Evolutionary conservation across 371 early-diverging fungal genomes (phyloP).

Genomic region (Mycotypha africana): DNA sequence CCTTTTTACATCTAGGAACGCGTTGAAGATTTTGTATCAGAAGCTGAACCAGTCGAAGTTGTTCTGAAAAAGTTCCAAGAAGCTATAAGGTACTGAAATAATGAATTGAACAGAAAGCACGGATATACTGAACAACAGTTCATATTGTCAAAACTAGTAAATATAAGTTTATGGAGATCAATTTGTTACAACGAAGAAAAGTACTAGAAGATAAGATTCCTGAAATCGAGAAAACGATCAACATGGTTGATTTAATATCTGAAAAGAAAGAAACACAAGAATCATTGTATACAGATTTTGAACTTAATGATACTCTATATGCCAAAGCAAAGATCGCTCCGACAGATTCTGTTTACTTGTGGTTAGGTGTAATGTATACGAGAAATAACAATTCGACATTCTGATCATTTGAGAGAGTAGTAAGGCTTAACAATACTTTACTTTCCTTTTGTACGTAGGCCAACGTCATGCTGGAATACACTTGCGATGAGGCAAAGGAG

Average conservation of each 20-base stretch:
- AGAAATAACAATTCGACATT: not conserved
- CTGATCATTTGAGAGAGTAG: too few relatives aligned
- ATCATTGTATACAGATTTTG: conserved; percentile 80
- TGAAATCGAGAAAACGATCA: conserved; percentile 92
- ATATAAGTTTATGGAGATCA: conserved; percentile 95
- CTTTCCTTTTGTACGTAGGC: conserved; percentile 54
- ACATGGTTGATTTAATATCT: conserved; percentile 75
- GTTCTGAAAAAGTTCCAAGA: conserved; percentile 91
- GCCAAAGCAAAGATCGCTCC: conserved; percentile 78
- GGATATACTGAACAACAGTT: not conserved
- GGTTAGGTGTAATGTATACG: conserved; percentile 81
- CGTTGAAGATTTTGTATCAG: conserved; percentile 81
- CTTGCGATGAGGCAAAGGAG: conserved; percentile 82
- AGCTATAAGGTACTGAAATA: conserved; percentile 63
- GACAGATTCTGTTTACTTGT: conserved; percentile 81
- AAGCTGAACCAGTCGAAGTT: conserved; percentile 68
- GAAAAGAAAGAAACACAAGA: conserved; percentile 63
- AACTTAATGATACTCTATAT: conserved; percentile 91
- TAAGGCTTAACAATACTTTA: too few relatives aligned
- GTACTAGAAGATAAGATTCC: conserved; percentile 89
- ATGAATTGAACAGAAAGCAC: not conserved
- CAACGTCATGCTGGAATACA: conserved; percentile 96
- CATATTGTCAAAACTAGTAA: too few relatives aligned
- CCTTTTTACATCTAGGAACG: conserved; percentile 55
- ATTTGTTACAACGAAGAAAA: conserved; percentile 75